Base-by-base conservation (phyloP, 495 filamentous ascomycete genomes). In the Hapsidospora chrysogenum region DNA sequence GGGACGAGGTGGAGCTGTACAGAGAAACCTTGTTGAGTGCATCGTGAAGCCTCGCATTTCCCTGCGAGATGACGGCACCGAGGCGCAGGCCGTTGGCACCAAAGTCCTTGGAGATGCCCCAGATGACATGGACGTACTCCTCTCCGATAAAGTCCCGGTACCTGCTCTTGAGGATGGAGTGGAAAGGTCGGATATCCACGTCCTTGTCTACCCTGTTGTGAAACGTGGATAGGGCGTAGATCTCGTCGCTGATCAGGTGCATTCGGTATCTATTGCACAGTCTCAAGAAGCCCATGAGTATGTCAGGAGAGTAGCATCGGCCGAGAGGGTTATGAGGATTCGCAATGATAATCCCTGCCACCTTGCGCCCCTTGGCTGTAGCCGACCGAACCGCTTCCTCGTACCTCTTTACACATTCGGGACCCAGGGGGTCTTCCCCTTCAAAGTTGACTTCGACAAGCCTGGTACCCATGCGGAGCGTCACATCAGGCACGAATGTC, bases 331-430 rank as follows among this genome's bases (percentile, higher is more conserved):
- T 50, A 15, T 50, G 47, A 4, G 47, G 47, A 37, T 68, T 54
- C 33, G 63, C 68, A 8, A 71, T 48, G 35, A 69, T 50, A 9
- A 72, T 31, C 5, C 49, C 66, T 18, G 44, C 49, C 11, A 66
- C 60, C 10, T 36, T 37, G 17, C 38, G 42, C 1, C 52, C 54
- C 7, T 20, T 22, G 13, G 18, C 27, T 21, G 9, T 9, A 3
- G 36, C 50, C 0, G 40, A 26, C 3, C 57, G 9, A 5, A 67
- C 29, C 1, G 50, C 51, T 17, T 55, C 35, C 41, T 67, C 61
- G 20, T 66, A 67, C 21, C 49, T 54, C 1, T 31, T 29, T 1
- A 64, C 58, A 1, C 47, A 56, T 1, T 50, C 50, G 0, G 38
- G 1, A 9, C 46, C 40, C 16, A 68, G 51, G 2, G 57, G 63